These are phyloP conservation scores for Lepidium sativum DNA, from an alignment of 345 rosid species.

Conservation along the genomic window DNA sequence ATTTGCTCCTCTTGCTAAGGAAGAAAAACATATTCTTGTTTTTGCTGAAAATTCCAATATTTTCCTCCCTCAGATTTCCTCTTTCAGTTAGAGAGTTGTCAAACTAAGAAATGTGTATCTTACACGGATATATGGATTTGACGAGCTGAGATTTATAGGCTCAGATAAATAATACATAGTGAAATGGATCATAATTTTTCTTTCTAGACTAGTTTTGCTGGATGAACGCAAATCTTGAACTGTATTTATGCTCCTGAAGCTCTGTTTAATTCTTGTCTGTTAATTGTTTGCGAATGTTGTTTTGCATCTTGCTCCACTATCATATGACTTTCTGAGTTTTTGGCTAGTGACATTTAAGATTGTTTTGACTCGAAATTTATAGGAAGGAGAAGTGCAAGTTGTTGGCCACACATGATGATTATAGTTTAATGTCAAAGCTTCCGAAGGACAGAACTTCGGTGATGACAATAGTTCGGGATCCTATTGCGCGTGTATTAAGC, in stretches of 20 bases:
- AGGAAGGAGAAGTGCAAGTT: constrained; percentile 75
- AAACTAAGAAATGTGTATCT: not conserved
- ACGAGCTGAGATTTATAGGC: not conserved
- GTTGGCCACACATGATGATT: constrained; percentile 92
- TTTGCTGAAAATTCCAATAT: not conserved
- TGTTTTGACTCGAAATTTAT: constrained; percentile 19
- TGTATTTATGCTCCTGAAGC: not conserved
- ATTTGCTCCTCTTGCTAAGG: not conserved
- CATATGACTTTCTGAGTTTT: not conserved
- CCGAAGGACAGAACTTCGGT: constrained; percentile 76
- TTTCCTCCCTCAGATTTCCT: not conserved
- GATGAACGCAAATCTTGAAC: not conserved
- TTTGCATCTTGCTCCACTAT: not conserved
- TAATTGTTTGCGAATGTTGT: not conserved
- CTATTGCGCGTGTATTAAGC: constrained; percentile 81
- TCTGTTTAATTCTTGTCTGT: not conserved
- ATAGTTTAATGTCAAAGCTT: constrained; percentile 84
- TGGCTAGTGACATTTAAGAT: constrained; percentile 2
- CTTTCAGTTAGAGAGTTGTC: too few species aligned
- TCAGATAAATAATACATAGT: not conserved
- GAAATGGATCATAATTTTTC: not conserved
- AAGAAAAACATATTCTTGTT: too few species aligned
- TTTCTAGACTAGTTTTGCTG: not conserved
- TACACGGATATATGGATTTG: not conserved
- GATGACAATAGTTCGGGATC: constrained; percentile 85